A percentile compares a stretch with the other conserved stretches of the same genome.
Evolutionary conservation across 768 basidiomycete genomes (phyloP).

Genomic region (Psilocybe subaeruginosa): DNA sequence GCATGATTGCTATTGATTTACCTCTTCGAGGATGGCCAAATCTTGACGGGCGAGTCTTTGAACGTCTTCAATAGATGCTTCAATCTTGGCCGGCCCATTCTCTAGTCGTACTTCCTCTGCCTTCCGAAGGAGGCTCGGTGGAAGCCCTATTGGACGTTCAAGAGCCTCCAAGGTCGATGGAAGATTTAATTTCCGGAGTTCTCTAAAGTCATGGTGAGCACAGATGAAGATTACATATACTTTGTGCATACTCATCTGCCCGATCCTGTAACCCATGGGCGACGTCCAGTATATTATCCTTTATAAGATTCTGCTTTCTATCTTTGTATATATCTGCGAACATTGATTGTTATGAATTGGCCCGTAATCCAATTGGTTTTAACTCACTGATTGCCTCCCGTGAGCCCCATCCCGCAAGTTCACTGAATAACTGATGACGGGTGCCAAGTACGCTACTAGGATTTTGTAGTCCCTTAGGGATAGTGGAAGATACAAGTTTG

Average conservation of each 20-base stretch:
- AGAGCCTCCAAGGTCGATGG: slow-evolving; percentile 88
- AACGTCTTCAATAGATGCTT: slow-evolving; percentile 73
- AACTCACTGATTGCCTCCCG: slow-evolving; percentile 82
- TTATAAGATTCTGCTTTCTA: slow-evolving; percentile 69
- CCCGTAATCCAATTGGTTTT: neutral
- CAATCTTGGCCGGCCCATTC: slow-evolving; percentile 74
- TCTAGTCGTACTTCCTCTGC: slow-evolving; percentile 83
- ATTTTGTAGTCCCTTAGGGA: slow-evolving; percentile 60
- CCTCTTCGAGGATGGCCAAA: slow-evolving; percentile 73
- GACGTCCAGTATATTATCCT: slow-evolving; percentile 64
- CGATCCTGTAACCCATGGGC: slow-evolving; percentile 66
- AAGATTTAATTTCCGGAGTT: slow-evolving; percentile 71
- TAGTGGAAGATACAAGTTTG: slow-evolving; percentile 61
- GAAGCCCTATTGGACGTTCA: slow-evolving; percentile 85
- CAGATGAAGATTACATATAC: neutral
- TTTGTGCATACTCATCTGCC: slow-evolving; percentile 51
- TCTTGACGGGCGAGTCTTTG: slow-evolving; percentile 66
- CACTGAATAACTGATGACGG: slow-evolving; percentile 68
- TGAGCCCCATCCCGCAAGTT: slow-evolving; percentile 85
- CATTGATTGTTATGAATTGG: neutral
- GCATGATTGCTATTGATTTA: slow-evolving; percentile 26
- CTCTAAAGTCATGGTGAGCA: slow-evolving; percentile 39
- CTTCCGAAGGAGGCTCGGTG: slow-evolving; percentile 84
- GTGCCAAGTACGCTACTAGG: slow-evolving; percentile 56
- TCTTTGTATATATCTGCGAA: slow-evolving; percentile 79